These are phyloP conservation scores for Colletotrichum sojae DNA, from an alignment of 2,329 filamentous ascomycete species.

Conservation along the genomic window DNA sequence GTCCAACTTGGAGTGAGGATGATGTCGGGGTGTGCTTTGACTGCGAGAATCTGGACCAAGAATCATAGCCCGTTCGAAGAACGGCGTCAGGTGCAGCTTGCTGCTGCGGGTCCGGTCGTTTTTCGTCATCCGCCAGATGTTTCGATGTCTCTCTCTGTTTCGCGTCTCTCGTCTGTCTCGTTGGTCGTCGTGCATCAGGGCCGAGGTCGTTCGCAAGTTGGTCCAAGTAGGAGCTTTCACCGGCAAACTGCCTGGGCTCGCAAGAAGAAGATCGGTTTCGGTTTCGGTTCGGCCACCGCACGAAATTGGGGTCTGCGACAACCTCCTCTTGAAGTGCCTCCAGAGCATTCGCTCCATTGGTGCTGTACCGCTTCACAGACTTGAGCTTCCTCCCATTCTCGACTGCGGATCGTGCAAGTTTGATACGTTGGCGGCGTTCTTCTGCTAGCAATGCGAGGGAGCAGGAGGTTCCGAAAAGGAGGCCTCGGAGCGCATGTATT, in stretches of 20 bases:
- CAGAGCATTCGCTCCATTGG: slow-evolving; percentile 32
- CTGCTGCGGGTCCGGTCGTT: not conserved
- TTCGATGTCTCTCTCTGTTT: not conserved
- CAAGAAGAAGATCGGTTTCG: slow-evolving; percentile 7
- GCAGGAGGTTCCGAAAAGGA: slow-evolving; percentile 70
- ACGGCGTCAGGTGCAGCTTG: not conserved
- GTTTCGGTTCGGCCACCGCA: slow-evolving; percentile 44
- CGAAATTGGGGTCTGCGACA: slow-evolving; percentile 42
- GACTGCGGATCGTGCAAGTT: slow-evolving; percentile 63
- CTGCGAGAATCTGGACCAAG: slow-evolving; percentile 8
- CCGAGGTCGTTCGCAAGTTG: slow-evolving; percentile 18
- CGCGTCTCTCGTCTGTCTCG: slow-evolving; percentile 11
- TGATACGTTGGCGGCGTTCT: slow-evolving; percentile 69
- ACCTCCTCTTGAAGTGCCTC: slow-evolving; percentile 45
- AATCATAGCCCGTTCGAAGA: not conserved
- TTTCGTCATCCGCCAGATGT: not conserved
- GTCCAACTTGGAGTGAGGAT: no score
- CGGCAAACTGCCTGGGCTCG: slow-evolving; percentile 3
- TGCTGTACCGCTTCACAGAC: slow-evolving; percentile 52
- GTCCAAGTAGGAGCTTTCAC: slow-evolving; percentile 12
- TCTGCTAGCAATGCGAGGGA: slow-evolving; percentile 69
- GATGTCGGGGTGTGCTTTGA: not conserved
- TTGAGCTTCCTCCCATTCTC: slow-evolving; percentile 68
- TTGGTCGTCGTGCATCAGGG: slow-evolving; percentile 27
- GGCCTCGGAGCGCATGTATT: slow-evolving; percentile 68